Conservation (phyloP, 352 stramenopile species). For the Phytopythium boreale region DNA sequence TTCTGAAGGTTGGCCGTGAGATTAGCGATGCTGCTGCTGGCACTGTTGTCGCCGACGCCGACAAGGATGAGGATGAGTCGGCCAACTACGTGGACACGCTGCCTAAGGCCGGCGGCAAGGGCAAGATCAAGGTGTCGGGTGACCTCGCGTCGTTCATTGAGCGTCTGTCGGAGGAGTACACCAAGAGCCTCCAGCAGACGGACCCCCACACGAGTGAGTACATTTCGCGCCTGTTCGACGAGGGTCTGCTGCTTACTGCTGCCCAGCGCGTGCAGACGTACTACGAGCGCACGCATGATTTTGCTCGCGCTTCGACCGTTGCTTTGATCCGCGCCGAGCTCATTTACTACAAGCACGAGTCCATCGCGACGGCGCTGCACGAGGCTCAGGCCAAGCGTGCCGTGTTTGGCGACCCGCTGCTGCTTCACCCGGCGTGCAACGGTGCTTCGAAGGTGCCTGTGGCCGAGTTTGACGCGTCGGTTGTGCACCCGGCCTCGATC, state of each 20-base stretch:
- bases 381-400: conserved; percentile 78
- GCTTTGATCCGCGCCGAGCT: conserved; percentile 93
- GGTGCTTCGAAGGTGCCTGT: conserved; percentile 38
- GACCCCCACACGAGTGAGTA: conserved; percentile 96
- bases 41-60: conserved; percentile 12
- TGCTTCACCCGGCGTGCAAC: conserved; percentile 88
- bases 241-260: conserved; percentile 88
- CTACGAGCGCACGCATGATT: conserved; percentile 81
- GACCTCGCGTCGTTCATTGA: conserved; percentile 89
- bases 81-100: conserved; percentile 77
- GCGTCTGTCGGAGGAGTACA: conserved; percentile 97
- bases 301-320: conserved; percentile 79
- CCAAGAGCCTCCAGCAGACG: conserved; percentile 96
- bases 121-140: conserved; percentile 86
- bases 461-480: conserved; percentile 52
- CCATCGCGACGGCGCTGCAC: conserved; percentile 80
- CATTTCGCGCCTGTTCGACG: conserved; percentile 91
- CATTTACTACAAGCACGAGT: conserved; percentile 97
- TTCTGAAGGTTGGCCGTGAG: conserved; percentile 67
- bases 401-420: conserved; percentile 80
- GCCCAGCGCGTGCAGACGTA: conserved; percentile 89
- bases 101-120: conserved; percentile 67
- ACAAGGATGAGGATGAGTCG: conserved; percentile 89
- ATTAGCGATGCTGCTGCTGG: conserved; percentile 16
- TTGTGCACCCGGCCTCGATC: conserved; percentile 71